Base-by-base conservation (phyloP, 805 yeast species). In the Metschnikowia corniflorae region DNA sequence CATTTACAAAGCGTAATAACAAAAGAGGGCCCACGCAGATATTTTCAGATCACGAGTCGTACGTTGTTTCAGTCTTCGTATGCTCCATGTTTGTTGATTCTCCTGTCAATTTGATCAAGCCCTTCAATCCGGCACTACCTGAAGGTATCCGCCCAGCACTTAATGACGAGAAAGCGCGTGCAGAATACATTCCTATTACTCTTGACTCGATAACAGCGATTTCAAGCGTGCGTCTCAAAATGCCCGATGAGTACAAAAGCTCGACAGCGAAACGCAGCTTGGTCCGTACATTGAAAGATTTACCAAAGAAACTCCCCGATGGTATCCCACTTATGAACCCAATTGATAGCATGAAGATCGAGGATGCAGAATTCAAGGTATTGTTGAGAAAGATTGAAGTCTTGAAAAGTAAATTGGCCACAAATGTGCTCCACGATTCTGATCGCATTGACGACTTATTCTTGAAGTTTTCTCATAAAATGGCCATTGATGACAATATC, bases 321-420 rank as follows among this genome's bases (percentile, higher is more conserved):
- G 96, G 96, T 1, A 70, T 93, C 23, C 96, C 97, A n/a, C 56
- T 79, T 29, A 72, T 93, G 60, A 96, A 93, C 60, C 97, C 98
- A 4, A 69, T 93, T 25, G 82, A 79, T 43, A 86, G 84, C 56
- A 93, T 93, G 98, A 86, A 88, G 55, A 91, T 93, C 50, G 82
- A 78, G 30, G 96, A 86, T 55, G 75, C 74, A 4, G 86, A 85
- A 14, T 93, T 94, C 68, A 67, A 71, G 51, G 70, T 73, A 34
- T 65, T 94, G 34, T 55, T 85, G 40, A 76, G 80, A 49, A 91
- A 93, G 56, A 78, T 86, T 43, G 89, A 85, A 40, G 89, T 88
- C 2, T 69, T 93, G 46, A 93, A 88, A 54, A 62, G 83, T 5
- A 86, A 85, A 57, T 57, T 88, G 37, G 68, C 71, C 34, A 65